Evolutionary conservation across 1,139 yeast species (phyloP).

Genomic region (Ashbya aceris): DNA sequence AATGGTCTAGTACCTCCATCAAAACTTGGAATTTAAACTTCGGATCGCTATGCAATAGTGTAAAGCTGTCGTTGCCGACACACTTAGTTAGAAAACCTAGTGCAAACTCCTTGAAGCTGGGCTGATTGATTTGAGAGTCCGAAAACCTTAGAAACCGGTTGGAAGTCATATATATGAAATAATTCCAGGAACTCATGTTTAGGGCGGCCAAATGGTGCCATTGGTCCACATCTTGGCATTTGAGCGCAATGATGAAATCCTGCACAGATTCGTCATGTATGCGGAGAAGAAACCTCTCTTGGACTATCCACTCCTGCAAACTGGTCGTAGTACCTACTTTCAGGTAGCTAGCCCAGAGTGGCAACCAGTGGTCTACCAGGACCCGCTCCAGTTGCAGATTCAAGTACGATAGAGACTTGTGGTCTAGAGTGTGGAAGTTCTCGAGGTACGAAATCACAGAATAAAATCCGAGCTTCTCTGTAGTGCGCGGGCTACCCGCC

Average conservation of each 20-base stretch:
- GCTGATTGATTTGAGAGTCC: conserved; percentile 8
- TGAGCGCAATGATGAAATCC: conserved; percentile 16
- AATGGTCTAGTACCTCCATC: conserved; percentile 36
- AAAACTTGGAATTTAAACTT: conserved; percentile 19
- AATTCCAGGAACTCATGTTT: conserved; percentile 6
- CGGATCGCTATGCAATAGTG: conserved; percentile 4
- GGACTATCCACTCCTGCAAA: conserved; percentile 2
- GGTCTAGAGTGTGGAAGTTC: conserved; percentile 9
- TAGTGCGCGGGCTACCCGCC: neutral
- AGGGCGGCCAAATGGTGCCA: conserved; percentile 8
- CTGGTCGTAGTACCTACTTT: neutral
- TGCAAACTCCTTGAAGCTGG: conserved; percentile 6
- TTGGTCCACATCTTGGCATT: conserved; percentile 2
- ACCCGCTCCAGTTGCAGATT: conserved; percentile 10
- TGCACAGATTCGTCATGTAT: conserved; percentile 12
- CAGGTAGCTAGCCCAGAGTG: conserved; percentile 14
- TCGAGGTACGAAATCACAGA: conserved; percentile 12
- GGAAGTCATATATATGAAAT: conserved; percentile 11
- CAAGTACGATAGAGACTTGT: conserved; percentile 8
- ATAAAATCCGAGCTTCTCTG: conserved; percentile 14
- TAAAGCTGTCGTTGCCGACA: conserved; percentile 10
- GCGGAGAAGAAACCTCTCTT: conserved; percentile 7
- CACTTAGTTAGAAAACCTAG: conserved; percentile 5
- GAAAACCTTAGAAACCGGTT: conserved; percentile 11
- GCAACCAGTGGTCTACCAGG: conserved; percentile 17